Percentiles rank a stretch among this genome's conserved stretches.
Conservation (phyloP, 345 rosid species). For the Eucalyptus marginata region DNA sequence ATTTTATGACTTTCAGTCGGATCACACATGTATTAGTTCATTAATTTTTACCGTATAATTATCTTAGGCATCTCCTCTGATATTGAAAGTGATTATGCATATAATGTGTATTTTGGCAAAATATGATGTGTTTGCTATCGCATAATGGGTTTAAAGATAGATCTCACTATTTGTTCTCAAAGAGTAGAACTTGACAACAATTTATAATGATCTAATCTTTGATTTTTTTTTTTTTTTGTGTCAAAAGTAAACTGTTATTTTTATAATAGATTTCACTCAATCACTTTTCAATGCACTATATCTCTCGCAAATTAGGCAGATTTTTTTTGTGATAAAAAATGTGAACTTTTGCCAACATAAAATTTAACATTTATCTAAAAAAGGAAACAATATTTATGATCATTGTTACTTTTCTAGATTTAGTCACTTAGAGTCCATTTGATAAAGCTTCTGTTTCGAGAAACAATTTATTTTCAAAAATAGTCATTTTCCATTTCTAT, state of each 20-base stretch:
- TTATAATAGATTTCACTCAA: too few relatives aligned
- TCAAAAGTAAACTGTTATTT: too few relatives aligned
- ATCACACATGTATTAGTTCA: not conserved
- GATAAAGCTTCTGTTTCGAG: fast-evolving
- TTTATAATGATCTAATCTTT: too few relatives aligned
- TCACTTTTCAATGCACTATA: too few relatives aligned
- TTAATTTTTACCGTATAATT: not conserved
- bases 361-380: not conserved
- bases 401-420: not conserved
- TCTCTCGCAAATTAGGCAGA: not conserved
- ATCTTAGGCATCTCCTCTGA: not conserved
- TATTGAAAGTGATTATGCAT: not conserved
- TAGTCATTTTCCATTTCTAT: too few relatives aligned
- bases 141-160: not conserved
- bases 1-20: not conserved
- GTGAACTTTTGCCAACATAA: fast-evolving
- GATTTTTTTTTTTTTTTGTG: not conserved
- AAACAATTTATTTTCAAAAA: fast-evolving
- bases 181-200: too few relatives aligned
- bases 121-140: not conserved
- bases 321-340: not conserved
- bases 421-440: fast-evolving
- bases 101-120: not conserved
- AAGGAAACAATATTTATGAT: not conserved
- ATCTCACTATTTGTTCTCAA: not conserved